Evolutionary conservation across 2,329 filamentous ascomycete genomes (phyloP).

Genomic region (Xylariaceae sp.): DNA sequence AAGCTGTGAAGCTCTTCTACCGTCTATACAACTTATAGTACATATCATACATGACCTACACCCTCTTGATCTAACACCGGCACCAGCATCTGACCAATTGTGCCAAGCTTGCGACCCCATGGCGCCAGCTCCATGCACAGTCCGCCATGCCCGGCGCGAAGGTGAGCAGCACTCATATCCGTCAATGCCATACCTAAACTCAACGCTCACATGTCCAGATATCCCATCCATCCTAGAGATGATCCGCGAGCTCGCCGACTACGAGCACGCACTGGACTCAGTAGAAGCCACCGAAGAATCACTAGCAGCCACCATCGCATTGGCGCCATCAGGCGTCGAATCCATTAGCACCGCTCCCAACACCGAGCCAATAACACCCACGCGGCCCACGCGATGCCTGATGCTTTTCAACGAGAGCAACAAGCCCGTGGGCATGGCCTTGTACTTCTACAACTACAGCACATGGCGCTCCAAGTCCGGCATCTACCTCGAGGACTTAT

Average conservation of each 20-base stretch:
- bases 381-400: conserved; percentile 70
- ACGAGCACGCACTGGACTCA: conserved; percentile 71
- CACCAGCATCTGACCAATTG: no score
- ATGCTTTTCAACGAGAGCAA: conserved; percentile 54
- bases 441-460: conserved; percentile 95
- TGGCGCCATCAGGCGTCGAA: conserved; percentile 54
- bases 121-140: conserved; percentile 31
- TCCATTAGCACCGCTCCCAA: conserved; percentile 35
- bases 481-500: conserved; percentile 93
- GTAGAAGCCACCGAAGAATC: conserved; percentile 76
- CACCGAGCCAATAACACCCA: conserved; percentile 51
- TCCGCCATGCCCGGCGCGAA: conserved; percentile 58
- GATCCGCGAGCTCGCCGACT: conserved; percentile 81
- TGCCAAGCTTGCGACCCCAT: conserved; percentile 19
- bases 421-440: conserved; percentile 66
- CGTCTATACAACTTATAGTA: no score
- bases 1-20: no score
- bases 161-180: conserved; percentile 36
- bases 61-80: no score
- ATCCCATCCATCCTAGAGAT: conserved; percentile 74
- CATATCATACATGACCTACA: no score
- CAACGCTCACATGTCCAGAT: conserved; percentile 48
- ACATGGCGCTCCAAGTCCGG: conserved; percentile 87
- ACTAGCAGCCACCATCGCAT: conserved; percentile 73
- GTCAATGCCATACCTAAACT: neutral